Base-by-base conservation (phyloP, 1,284 basidiomycete genomes). In the Trichosporon faecale region DNA sequence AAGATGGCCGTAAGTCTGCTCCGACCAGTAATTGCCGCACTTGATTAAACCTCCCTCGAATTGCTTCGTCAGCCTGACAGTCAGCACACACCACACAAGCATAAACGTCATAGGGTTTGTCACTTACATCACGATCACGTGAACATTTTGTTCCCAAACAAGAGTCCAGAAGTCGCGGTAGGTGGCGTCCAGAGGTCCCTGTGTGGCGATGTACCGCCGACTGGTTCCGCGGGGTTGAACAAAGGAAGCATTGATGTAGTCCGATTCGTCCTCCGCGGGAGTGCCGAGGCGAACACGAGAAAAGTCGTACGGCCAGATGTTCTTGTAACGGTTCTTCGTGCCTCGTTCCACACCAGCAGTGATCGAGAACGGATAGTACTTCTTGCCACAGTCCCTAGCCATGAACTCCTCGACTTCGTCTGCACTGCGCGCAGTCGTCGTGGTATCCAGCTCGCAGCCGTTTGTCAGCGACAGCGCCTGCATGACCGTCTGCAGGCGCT, bases 271-370 rank as follows among this genome's bases (percentile, higher is more conserved):
- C 16, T 83, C 82, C 1, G 76, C 73, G 18, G 78, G 79, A 25
- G 84, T 83, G 9, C 87, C 87, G 25, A 97, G 85, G 55, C 90
- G 87, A 2, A 96, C 94, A 27, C 94, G 90, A 16, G 84, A 82
- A 65, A 78, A 83, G 67, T 97, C 95, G 77, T 95, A 98, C 0
- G 95, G 95, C 95, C 95, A 98, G 68, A 98, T 96, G 79, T 98
- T 93, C 77, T 94, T 95, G 81, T 81, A 87, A 55, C 91, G 87
- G 77, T 98, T 98, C 86, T 98, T 95, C 12, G 89, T 87, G 12
- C 96, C 96, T 75, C 96, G 93, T 84, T 98, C 96, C 3, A 99
- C 88, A 2, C 94, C 96, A 3, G 96, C 96, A 0, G 93, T 94
- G 75, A 99, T 99, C 71, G 93, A 95, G 82, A 91, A 98, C 11